phyloP scores from a whole-genome alignment of 2,329 filamentous ascomycete species.

The Penicillium sp. region DNA sequence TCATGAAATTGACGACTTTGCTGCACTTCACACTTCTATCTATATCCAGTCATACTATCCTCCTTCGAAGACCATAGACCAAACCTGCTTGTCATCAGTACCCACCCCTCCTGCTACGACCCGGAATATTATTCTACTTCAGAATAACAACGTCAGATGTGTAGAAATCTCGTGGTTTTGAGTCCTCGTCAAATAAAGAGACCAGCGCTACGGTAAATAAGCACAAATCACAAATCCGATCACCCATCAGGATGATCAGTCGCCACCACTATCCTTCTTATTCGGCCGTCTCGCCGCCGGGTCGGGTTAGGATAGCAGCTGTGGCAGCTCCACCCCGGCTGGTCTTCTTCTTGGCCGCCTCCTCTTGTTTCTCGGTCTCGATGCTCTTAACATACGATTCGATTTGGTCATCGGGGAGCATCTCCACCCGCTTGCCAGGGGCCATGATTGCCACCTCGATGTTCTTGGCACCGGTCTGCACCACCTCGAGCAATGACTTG shows the following conservation, averaged over 20 bases:
- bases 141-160: constrained; percentile 3
- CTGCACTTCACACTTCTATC: constrained; percentile 22
- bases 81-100: constrained; percentile 23
- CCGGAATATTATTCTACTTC: constrained; percentile 1
- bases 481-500: constrained; percentile 96
- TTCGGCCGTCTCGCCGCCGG: constrained; percentile 47
- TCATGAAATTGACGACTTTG: constrained; percentile 40
- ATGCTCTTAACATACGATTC: constrained; percentile 98
- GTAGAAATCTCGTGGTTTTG: constrained; percentile 28
- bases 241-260: constrained; percentile 28
- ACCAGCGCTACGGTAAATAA: constrained; percentile 33
- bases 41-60: background rate
- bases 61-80: constrained; percentile 8
- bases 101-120: constrained; percentile 23
- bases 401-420: constrained; percentile 93
- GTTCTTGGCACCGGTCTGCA: constrained; percentile 98
- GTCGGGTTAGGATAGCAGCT: constrained; percentile 72
- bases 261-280: constrained; percentile 16
- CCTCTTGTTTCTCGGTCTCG: constrained; percentile 98
- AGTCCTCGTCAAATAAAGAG: constrained; percentile 26
- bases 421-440: constrained; percentile 86
- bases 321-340: constrained; percentile 55
- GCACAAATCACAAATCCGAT: constrained; percentile 24
- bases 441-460: constrained; percentile 99
- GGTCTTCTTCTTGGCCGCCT: constrained; percentile 95